Base-by-base conservation (phyloP, 495 filamentous ascomycete genomes). In the Neurospora sp. region DNA sequence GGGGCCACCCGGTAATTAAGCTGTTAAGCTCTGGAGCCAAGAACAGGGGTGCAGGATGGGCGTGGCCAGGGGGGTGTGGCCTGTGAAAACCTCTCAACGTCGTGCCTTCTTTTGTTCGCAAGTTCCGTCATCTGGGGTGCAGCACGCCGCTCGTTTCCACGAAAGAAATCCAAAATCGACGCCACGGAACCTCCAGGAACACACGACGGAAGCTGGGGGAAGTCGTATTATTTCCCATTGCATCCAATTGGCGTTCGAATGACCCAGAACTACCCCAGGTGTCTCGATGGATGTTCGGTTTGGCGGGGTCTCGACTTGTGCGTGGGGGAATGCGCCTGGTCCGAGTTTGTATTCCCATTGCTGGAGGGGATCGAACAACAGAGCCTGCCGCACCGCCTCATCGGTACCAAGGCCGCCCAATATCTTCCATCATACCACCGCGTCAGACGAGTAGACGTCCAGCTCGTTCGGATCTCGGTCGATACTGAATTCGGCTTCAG, bases 81-180 rank as follows among this genome's bases (percentile, higher is more conserved):
- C 27, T 66, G 54, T 66, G 54, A 66, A 66, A 66, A 35, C 54
- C 54, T 62, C 54, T 9, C 54, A 18, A 66, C 54, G 54, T 66
- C 54, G 54, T 66, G 54, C 54, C 54, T 66, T 66, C 54, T 66
- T 66, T 66, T 66, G 54, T 66, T 66, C 27, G 54, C 54, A 66
- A 66, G 54, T 35, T 66, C 54, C 54, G 54, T 66, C 54, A 72
- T 72, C 44, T 38, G 71, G 71, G 41, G 40, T 72, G 71, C 71
- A 66, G 44, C 35, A 59, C 27, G 54, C 54, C 54, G 27, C 54
- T 66, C 54, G 12, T 27, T 62, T 16, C 54, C 1, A 62, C 54
- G 54, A 16, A 31, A 16, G 12, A 62, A 16, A 66, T 8, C 54
- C 54, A 66, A 35, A 66, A 66, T 66, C 54, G 54, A 66, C 27